Evolutionary conservation across 345 rosid species (phyloP).

Genomic region (Draba incana): DNA sequence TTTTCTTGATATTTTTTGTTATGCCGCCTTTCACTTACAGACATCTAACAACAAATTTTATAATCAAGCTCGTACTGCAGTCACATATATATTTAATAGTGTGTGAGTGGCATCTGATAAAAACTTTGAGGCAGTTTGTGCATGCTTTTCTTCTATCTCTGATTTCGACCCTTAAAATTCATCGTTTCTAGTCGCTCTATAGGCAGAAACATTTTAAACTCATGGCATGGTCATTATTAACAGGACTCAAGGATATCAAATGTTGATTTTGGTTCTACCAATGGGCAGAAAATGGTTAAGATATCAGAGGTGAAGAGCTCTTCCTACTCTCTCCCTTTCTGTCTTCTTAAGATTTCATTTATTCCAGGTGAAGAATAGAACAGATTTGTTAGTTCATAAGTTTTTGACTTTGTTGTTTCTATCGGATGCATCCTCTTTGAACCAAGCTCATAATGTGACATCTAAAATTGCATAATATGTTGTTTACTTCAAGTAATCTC

Average conservation of each 20-base stretch:
- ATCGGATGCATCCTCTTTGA: constrained; percentile 15
- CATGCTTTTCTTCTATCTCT: constrained; percentile 17
- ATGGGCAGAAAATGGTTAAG: constrained; percentile 55
- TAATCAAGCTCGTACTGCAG: background rate
- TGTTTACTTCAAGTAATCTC: constrained; percentile 4
- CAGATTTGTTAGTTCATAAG: constrained; percentile 4
- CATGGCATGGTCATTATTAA: constrained; percentile 26
- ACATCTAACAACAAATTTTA: background rate
- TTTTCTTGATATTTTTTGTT: constrained; percentile 3
- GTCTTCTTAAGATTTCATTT: constrained; percentile 27
- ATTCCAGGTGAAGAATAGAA: constrained; percentile 8
- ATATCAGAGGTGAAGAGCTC: constrained; percentile 69
- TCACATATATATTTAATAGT: constrained; percentile 2
- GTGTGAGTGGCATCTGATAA: constrained; percentile 1
- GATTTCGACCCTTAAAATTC: background rate
- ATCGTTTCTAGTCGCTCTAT: constrained; percentile 4
- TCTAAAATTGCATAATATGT: background rate
- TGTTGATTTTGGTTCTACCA: constrained; percentile 80
- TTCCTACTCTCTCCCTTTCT: constrained; percentile 22
- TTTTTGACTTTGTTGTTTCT: background rate
- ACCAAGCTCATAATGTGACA: constrained; percentile 10
- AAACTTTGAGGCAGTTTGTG: constrained; percentile 25
- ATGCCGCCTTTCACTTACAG: constrained; percentile 11
- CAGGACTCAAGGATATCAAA: constrained; percentile 57
- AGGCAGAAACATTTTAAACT: constrained; percentile 28